These are phyloP conservation scores for Xylariaceae sp. DNA, from an alignment of 2,329 filamentous ascomycete species.

Conservation along the genomic window DNA sequence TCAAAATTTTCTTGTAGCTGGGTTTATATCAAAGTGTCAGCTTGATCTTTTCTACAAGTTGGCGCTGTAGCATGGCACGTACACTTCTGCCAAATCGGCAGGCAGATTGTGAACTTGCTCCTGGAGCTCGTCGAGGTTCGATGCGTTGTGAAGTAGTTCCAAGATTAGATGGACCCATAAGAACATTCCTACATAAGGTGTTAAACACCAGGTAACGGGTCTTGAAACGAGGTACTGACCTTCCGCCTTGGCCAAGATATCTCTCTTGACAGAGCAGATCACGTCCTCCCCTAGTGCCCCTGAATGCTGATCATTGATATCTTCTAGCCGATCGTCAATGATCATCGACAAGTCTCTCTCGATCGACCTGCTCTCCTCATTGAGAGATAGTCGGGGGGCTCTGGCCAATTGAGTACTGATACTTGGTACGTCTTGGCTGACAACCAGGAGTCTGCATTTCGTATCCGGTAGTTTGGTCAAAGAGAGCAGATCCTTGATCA, in stretches of 20 bases:
- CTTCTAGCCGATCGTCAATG: background rate
- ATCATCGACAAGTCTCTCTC: background rate
- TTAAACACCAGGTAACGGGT: background rate
- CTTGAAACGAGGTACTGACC: background rate
- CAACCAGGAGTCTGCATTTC: background rate
- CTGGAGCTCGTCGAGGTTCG: too few relatives aligned
- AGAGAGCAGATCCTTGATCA: background rate
- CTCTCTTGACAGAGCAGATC: background rate
- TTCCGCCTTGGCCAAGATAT: background rate
- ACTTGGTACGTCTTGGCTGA: constrained; percentile 7
- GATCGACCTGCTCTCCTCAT: background rate
- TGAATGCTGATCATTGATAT: background rate
- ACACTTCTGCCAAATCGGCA: too few relatives aligned
- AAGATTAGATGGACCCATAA: background rate
- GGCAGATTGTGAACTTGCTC: too few relatives aligned
- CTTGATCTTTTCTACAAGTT: too few relatives aligned
- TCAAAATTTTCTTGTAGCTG: too few relatives aligned
- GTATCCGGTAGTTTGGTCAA: background rate
- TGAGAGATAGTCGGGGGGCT: background rate
- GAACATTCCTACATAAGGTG: background rate
- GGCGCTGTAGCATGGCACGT: too few relatives aligned
- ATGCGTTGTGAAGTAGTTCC: too few relatives aligned
- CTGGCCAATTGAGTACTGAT: background rate
- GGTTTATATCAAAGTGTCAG: too few relatives aligned
- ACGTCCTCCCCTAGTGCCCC: background rate